Base-by-base conservation (phyloP, 1,284 basidiomycete genomes). In the Afroboletus lepidellus region DNA sequence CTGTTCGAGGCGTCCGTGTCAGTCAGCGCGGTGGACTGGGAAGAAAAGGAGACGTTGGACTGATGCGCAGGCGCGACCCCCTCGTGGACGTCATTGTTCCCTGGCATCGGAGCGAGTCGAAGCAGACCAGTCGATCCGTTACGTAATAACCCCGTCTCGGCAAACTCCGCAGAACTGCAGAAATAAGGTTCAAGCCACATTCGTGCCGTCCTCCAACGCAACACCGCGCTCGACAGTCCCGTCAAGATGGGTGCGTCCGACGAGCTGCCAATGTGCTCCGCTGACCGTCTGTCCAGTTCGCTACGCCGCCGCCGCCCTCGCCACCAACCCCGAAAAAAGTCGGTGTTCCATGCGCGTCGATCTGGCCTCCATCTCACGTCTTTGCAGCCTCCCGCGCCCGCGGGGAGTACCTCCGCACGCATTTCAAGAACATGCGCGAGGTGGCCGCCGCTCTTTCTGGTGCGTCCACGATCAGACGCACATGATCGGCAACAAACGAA, bases 351-450 rank as follows among this genome's bases (percentile, higher is more conserved):
- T 48, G 12, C 5, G 0, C 24, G 6, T 38, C 44, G 41, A 57
- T 58, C 57, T 60, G 53, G 57, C 49, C 53, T 55, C 59, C 36
- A 48, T 39, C 46, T 33, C 48, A 56, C 55, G 56, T 42, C 61
- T 42, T 47, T 60, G 48, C 69, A 95, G 92, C 90, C 73, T 87
- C 94, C 68, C 89, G 85, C 71, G 91, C 95, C 58, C 90, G 92
- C 69, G 95, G 95, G 68, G 90, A 95, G 79, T 97, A 98, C 83
- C 86, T 98, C 71, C 92, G 95, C 66, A 97, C 96, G 55, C 97
- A 99, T 81, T 99, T 98, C 87, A 99, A 99, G 90, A 99, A 99
- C 86, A 98, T 98, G 86, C 91, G 95, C 66, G 94, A 94, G 76
- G 93, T 96, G 54, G 90, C 86, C 51, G 91, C 92, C 64, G 92